Evolutionary conservation across 345 rosid species (phyloP).

Genomic region (Arabis alpina): DNA sequence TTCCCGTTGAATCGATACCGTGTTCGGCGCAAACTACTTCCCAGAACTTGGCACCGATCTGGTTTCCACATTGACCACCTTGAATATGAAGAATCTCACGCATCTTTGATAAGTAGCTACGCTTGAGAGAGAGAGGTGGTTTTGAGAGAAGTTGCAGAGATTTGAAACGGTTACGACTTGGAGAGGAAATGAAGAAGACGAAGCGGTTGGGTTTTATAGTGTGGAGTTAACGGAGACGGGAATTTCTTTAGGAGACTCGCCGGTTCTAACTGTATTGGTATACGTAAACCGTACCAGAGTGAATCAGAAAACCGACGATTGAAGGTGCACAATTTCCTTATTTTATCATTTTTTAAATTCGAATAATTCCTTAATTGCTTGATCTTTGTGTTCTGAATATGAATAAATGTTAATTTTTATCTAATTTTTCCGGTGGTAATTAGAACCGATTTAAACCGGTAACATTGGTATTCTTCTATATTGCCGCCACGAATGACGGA

Average conservation of each 20-base stretch:
- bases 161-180: constrained; percentile 19
- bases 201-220: constrained; percentile 38
- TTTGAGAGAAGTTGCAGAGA: not conserved
- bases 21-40: constrained; percentile 57
- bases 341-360: not conserved
- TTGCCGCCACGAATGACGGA: constrained; percentile 46
- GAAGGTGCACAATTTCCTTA: not conserved
- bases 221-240: constrained; percentile 41
- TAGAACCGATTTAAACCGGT: constrained; percentile 18
- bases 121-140: not conserved
- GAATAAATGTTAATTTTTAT: not conserved
- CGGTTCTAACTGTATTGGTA: constrained; percentile 32
- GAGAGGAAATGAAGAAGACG: constrained; percentile 29
- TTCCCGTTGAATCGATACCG: constrained; percentile 70
- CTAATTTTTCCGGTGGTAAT: not conserved
- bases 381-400: not conserved
- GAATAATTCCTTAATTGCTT: not conserved
- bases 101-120: constrained; percentile 45
- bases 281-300: constrained; percentile 12
- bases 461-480: constrained; percentile 28
- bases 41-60: constrained; percentile 66
- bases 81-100: constrained; percentile 81
- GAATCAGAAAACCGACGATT: constrained; percentile 12
- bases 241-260: not conserved
- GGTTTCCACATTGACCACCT: constrained; percentile 84